Evolutionary conservation across 225 moss, liverwort and hornwort genomes (phyloP).

Genomic region (Pseudoscleropodium purum): DNA sequence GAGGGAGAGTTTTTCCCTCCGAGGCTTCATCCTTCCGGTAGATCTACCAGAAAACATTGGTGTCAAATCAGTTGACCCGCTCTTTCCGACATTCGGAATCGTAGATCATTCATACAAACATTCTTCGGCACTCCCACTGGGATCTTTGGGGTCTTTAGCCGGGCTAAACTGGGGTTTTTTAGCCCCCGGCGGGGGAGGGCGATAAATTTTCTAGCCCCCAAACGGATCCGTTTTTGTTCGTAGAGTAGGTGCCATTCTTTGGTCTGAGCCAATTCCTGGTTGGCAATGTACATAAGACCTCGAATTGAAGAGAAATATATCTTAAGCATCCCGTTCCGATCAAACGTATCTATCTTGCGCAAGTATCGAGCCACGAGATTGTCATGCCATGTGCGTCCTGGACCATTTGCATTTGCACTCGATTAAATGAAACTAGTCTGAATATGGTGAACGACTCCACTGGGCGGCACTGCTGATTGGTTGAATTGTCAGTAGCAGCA

Average conservation of each 20-base stretch:
- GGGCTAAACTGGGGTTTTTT: too few relatives aligned
- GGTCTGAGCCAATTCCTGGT: not conserved
- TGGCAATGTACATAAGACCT: not conserved
- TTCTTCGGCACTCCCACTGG: not conserved
- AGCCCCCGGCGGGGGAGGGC: too few relatives aligned
- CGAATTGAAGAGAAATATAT: not conserved
- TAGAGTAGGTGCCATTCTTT: not conserved
- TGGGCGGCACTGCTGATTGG: not conserved
- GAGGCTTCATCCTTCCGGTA: not conserved
- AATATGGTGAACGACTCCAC: not conserved
- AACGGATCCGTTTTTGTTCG: not conserved
- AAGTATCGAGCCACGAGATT: not conserved
- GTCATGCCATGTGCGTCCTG: too few relatives aligned
- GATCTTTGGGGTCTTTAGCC: too few relatives aligned
- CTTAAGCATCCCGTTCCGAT: not conserved
- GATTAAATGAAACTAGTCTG: too few relatives aligned
- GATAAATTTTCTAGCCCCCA: too few relatives aligned
- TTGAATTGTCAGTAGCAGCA: not conserved
- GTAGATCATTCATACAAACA: not conserved
- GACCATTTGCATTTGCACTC: not conserved
- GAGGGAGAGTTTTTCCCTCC: not conserved
- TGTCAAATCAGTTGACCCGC: not conserved
- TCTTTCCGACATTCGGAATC: not conserved
- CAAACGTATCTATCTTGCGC: not conserved
- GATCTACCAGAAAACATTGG: too few relatives aligned